Base-by-base conservation (phyloP, 1,284 basidiomycete species). In the Apiotrichum porosum region DNA sequence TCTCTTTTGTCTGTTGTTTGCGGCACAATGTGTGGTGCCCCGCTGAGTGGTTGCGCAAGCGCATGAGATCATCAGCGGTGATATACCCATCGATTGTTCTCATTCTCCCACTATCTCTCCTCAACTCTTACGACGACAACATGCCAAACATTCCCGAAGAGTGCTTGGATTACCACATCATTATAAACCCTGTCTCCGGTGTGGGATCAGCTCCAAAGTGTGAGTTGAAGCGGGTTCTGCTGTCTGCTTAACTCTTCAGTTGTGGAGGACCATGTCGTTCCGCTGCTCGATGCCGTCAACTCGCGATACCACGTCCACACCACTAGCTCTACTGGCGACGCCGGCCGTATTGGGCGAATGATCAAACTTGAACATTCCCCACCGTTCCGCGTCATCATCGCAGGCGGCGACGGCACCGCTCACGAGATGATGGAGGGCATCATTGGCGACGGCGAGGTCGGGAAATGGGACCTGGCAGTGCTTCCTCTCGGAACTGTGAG, bases 341-440 rank as follows among this genome's bases (percentile, higher is more conserved):
- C 83, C 2, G 85, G 81, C 3, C 58, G 65, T n/a, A 65, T 81
- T 40, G 76, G 82, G 14, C 58, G 75, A 21, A 63, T 76, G 6
- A 76, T 79, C 49, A 55, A 21, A 87, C 13, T 87, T 90, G 17
- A 9, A 62, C 85, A 86, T 15, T 88, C 85, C 0, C 72, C 88
- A 24, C 18, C 14, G 3, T 32, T 52, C 1, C 43, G 18, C 3
- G 57, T 88, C 37, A 68, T 89, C 39, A 74, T 91, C 13, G 81
- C 79, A n/a, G 87, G 87, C 3, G 90, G 90, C 10, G 90, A 94
- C 66, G 89, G 90, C n/a, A 93, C 90, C 1, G 76, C 91, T 26
- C 86, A 91, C 66, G 89, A 93, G 65, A 79, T 92, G 46, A 77
- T 90, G 59, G 84, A 86, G 52, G 75, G 77, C 6, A 63, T 87